Evolutionary conservation across 176 grass and related monocot species (phyloP).

Genomic region (Ensete ventricosum): DNA sequence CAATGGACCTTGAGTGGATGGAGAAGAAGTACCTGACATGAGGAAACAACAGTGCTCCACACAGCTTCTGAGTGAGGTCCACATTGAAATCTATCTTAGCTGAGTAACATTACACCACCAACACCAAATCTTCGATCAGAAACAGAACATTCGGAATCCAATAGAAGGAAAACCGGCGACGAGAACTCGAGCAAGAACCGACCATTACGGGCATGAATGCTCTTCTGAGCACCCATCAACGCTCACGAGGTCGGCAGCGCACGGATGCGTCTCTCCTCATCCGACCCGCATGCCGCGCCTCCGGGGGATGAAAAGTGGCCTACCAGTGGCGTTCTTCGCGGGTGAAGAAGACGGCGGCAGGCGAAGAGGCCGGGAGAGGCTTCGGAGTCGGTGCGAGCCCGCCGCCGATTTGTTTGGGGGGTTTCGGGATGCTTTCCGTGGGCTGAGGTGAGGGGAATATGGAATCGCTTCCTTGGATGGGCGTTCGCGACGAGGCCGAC

Average conservation of each 20-base stretch:
- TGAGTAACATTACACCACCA: slow-evolving; percentile 38
- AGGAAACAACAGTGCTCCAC: slow-evolving; percentile 58
- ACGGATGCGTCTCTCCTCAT: neutral
- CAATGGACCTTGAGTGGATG: neutral
- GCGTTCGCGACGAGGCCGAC: neutral
- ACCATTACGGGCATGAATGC: slow-evolving; percentile 97
- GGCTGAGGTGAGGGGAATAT: neutral
- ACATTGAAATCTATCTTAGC: slow-evolving; percentile 83
- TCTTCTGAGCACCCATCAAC: slow-evolving; percentile 88
- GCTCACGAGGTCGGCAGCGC: neutral
- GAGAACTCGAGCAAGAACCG: neutral
- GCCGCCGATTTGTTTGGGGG: neutral
- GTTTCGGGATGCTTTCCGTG: neutral
- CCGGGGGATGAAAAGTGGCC: neutral
- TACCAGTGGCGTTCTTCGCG: neutral
- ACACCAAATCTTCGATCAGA: neutral
- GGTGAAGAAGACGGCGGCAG: neutral
- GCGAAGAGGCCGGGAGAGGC: neutral
- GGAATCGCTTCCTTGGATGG: neutral
- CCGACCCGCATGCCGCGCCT: neutral
- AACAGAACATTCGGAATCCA: neutral
- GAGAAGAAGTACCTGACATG: slow-evolving; percentile 47
- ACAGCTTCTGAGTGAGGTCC: slow-evolving; percentile 71
- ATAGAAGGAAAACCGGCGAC: neutral
- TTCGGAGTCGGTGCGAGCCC: neutral